A percentile compares a stretch with the other conserved stretches of the same genome.
Conservation (phyloP, 2,329 filamentous ascomycete species). For the Exophiala dermatitidis region DNA sequence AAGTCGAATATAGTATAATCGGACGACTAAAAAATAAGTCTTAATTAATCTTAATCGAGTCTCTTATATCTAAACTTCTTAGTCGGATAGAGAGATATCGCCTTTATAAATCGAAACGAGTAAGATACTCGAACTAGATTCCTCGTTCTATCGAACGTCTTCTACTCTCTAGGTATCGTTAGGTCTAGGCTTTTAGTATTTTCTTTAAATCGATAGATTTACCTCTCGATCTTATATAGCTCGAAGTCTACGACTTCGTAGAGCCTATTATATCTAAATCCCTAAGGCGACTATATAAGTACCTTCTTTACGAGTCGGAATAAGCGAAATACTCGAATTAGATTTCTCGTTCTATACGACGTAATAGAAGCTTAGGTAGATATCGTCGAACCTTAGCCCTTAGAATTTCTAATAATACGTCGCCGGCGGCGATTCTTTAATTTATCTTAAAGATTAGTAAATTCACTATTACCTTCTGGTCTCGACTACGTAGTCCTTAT, state of each 20-base stretch:
- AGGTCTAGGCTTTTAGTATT: too few species aligned
- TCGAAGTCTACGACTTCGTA: conserved; percentile 42
- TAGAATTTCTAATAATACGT: conserved; percentile 16
- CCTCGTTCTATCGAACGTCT: too few species aligned
- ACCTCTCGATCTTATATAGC: conserved; percentile 35
- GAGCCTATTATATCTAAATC: conserved; percentile 53
- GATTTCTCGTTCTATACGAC: conserved; percentile 32
- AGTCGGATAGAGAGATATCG: too few species aligned
- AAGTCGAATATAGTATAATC: too few species aligned
- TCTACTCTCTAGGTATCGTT: too few species aligned
- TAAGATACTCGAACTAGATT: too few species aligned
- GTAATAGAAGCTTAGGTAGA: conserved; percentile 41
- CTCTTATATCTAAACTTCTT: too few species aligned
- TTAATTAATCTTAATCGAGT: too few species aligned
- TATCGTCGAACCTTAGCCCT: conserved; percentile 26
- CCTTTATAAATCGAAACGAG: too few species aligned
- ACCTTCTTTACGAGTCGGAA: conserved; percentile 31
- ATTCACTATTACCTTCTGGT: conserved; percentile 27
- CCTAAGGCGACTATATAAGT: conserved; percentile 40
- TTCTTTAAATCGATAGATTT: conserved; percentile 41
- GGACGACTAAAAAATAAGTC: not conserved
- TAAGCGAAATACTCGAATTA: conserved; percentile 48
- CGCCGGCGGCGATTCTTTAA: not conserved
- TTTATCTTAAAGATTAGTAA: conserved; percentile 19
- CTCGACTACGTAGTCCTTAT: conserved; percentile 39